A percentile compares a stretch with the other conserved stretches of the same genome.
Evolutionary conservation across 306 rosid species (phyloP).

Genomic region (Alnus glutinosa): DNA sequence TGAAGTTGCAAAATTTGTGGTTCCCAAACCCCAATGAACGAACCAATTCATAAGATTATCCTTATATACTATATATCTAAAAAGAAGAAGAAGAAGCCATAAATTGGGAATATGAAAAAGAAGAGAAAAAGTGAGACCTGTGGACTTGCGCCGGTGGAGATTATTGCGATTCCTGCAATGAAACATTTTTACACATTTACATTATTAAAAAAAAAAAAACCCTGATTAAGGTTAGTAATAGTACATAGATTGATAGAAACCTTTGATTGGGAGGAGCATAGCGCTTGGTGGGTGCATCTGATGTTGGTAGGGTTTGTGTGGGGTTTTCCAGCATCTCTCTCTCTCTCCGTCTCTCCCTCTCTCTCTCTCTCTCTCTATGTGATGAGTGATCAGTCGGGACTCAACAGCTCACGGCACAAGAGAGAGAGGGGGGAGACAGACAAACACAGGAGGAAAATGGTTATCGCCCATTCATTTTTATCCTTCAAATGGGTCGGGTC

Average conservation of each 20-base stretch:
- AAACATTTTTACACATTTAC: neutral
- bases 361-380: neutral
- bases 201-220: neutral
- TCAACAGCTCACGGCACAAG: neutral
- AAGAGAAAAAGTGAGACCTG: conserved; percentile 42
- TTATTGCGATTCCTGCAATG: conserved; percentile 54
- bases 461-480: no score
- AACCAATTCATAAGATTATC: no score
- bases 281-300: conserved; percentile 47
- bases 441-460: neutral
- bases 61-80: no score
- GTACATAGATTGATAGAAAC: conserved; percentile 16
- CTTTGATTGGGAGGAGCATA: conserved; percentile 80
- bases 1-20: no score
- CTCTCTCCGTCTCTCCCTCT: neutral
- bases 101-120: neutral
- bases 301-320: conserved; percentile 33
- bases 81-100: no score
- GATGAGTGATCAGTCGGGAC: neutral
- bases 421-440: neutral
- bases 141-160: conserved; percentile 63
- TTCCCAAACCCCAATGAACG: no score
- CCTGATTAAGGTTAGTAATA: neutral
- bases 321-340: conserved; percentile 56
- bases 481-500: no score